Percentiles rank a stretch among this genome's conserved stretches.
Evolutionary conservation across 768 basidiomycete genomes (phyloP).

Genomic region (Lentinula edodes): DNA sequence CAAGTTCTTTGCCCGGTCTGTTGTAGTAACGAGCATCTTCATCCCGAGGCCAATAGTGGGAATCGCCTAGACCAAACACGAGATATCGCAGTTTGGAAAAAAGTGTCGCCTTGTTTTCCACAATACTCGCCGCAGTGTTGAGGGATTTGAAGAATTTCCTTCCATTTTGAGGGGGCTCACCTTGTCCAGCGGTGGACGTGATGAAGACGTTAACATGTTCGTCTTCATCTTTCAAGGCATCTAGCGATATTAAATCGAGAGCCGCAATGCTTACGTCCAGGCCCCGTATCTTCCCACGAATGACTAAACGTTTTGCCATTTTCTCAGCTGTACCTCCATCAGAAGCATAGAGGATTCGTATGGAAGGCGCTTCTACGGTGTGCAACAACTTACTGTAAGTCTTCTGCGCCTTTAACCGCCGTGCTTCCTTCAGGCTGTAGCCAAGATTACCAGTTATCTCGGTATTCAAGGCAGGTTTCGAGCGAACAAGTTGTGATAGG

Average conservation of each 20-base stretch:
- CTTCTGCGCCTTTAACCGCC: slow-evolving; percentile 74
- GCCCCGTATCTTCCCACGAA: slow-evolving; percentile 41
- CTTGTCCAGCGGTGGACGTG: slow-evolving; percentile 93
- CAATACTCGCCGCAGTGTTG: slow-evolving; percentile 55
- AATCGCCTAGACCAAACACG: slow-evolving; percentile 96
- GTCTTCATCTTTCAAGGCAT: slow-evolving; percentile 67
- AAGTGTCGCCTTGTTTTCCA: slow-evolving; percentile 39
- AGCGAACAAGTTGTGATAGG: slow-evolving; percentile 84
- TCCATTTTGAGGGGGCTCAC: slow-evolving; percentile 96
- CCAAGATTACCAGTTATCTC: slow-evolving; percentile 84
- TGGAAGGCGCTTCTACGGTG: slow-evolving; percentile 82
- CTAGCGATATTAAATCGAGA: slow-evolving; percentile 76
- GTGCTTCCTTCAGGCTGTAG: slow-evolving; percentile 75
- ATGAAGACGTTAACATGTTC: slow-evolving; percentile 66
- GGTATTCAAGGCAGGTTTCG: slow-evolving; percentile 72
- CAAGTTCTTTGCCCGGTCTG: slow-evolving; percentile 92
- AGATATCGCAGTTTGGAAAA: slow-evolving; percentile 65
- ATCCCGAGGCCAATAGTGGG: slow-evolving; percentile 96
- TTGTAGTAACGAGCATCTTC: slow-evolving; percentile 99
- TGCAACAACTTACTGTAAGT: slow-evolving; percentile 80
- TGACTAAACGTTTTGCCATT: slow-evolving; percentile 81
- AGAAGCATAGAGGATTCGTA: slow-evolving; percentile 88
- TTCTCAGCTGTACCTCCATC: slow-evolving; percentile 96
- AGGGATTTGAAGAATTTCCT: slow-evolving; percentile 84
- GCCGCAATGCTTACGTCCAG: slow-evolving; percentile 76